Percentiles rank a stretch among this genome's conserved stretches.
Evolutionary conservation across 371 early-diverging fungal genomes (phyloP).

Genomic region (Rhizopus sp.): DNA sequence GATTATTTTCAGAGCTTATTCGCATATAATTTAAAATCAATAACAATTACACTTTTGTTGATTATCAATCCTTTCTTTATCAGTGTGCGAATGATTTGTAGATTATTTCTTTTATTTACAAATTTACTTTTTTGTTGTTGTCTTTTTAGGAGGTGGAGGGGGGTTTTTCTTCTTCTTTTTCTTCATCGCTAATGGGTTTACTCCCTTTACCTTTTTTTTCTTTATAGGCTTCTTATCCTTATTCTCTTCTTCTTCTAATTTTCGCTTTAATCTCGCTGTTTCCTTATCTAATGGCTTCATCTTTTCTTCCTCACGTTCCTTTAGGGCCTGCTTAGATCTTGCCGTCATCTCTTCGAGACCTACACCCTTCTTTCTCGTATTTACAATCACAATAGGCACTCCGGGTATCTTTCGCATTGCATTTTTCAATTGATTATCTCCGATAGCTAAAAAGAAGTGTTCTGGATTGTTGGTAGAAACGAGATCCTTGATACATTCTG

Average conservation of each 20-base stretch:
- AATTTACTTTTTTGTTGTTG: conserved; percentile 1
- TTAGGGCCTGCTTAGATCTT: conserved; percentile 17
- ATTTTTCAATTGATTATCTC: conserved; percentile 67
- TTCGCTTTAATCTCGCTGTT: conserved; percentile 50
- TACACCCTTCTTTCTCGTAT: conserved; percentile 42
- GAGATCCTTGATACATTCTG: conserved; percentile 74
- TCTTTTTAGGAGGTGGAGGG: conserved; percentile 32
- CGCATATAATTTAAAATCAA: not conserved
- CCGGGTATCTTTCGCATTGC: conserved; percentile 77
- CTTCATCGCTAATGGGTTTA: conserved; percentile 86
- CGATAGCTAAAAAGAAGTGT: conserved; percentile 84
- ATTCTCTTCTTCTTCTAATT: conserved; percentile 9
- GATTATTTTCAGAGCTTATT: not conserved
- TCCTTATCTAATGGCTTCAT: conserved; percentile 57
- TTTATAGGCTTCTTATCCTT: conserved; percentile 8
- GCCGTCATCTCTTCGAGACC: conserved; percentile 79
- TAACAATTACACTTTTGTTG: no score
- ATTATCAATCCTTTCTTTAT: not conserved
- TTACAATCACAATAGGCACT: conserved; percentile 84
- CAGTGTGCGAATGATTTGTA: no score
- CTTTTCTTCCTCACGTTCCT: conserved; percentile 43
- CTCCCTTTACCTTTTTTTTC: conserved; percentile 62
- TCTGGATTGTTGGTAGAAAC: conserved; percentile 72
- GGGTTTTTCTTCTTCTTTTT: conserved; percentile 65
- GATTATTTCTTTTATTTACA: not conserved